phyloP scores from a whole-genome alignment of 768 basidiomycete genomes.

The Harrya chromipes region DNA sequence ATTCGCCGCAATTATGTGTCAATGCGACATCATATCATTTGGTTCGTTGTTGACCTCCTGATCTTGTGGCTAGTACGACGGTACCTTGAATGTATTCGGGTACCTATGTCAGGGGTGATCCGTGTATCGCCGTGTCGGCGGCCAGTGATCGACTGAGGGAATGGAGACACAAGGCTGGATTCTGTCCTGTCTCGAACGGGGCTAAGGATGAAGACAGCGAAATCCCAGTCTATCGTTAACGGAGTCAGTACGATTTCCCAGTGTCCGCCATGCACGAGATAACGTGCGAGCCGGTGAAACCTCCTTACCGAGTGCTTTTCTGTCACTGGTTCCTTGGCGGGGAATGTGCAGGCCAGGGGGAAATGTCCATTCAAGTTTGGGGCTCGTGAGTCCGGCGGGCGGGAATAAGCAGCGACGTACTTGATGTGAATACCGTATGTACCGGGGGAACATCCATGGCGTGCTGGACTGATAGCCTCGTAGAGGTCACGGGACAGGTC shows the following conservation, averaged over 20 bases:
- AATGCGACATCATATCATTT: no score
- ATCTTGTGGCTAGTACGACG: no score
- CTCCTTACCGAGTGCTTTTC: no score
- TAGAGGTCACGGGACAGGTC: background rate
- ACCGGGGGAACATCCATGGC: background rate
- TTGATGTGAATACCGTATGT: no score
- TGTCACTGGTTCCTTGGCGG: background rate
- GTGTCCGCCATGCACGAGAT: background rate
- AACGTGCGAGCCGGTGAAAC: background rate
- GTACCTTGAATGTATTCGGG: background rate
- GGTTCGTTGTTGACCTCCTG: no score
- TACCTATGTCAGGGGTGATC: background rate
- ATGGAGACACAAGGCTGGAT: background rate
- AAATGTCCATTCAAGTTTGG: no score
- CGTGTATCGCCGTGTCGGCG: conserved; percentile 2
- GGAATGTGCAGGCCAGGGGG: background rate
- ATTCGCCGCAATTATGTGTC: no score
- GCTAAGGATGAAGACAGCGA: background rate
- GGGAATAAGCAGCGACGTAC: no score
- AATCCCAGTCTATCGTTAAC: background rate
- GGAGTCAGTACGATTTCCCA: background rate
- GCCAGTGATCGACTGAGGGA: background rate
- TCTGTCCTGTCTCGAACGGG: background rate
- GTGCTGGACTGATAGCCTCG: no score
- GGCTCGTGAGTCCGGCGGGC: no score